A percentile compares a stretch with the other conserved stretches of the same genome.
phyloP scores from a whole-genome alignment of 2,329 filamentous ascomycete genomes.

The Septoria petroselini region DNA sequence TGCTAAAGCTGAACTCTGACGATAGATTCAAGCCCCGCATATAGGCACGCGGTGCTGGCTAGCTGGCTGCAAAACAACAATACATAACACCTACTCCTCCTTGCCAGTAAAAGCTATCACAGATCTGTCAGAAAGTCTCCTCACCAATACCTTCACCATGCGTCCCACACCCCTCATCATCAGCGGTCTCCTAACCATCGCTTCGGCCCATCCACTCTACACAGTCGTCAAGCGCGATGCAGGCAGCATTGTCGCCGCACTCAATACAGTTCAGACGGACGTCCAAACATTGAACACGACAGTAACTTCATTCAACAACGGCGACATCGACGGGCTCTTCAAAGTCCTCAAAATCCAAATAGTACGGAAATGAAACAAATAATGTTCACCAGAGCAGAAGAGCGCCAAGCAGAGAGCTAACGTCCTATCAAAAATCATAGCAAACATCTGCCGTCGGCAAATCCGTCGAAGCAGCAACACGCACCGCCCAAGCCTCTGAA shows the following conservation, averaged over 20 bases:
- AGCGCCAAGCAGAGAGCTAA: too few relatives aligned
- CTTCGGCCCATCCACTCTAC: slow-evolving; percentile 10
- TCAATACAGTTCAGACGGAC: slow-evolving; percentile 19
- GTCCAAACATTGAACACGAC: slow-evolving; percentile 20
- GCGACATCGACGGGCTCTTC: slow-evolving; percentile 15
- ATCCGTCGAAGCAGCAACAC: slow-evolving; percentile 14
- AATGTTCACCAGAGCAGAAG: too few relatives aligned
- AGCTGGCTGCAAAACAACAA: too few relatives aligned
- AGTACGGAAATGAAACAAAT: slow-evolving; percentile 3
- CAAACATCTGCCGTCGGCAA: slow-evolving; percentile 16
- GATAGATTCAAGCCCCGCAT: slow-evolving; percentile 5
- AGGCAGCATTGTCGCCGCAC: slow-evolving; percentile 16
- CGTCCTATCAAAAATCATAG: too few relatives aligned
- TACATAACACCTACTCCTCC: too few relatives aligned
- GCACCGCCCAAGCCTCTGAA: slow-evolving; percentile 13
- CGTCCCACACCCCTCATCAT: slow-evolving; percentile 10
- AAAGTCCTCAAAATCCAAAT: slow-evolving; percentile 22
- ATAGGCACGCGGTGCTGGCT: neutral
- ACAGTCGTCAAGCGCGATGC: slow-evolving; percentile 20
- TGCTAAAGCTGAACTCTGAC: neutral
- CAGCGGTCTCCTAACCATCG: slow-evolving; percentile 15
- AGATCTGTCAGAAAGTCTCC: neutral
- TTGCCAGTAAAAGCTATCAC: neutral
- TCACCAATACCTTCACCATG: slow-evolving; percentile 4
- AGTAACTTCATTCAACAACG: slow-evolving; percentile 21